Percentiles rank a stretch among this genome's conserved stretches.
Conservation (phyloP, 2,329 filamentous ascomycete genomes). For the Moelleriella libera region DNA sequence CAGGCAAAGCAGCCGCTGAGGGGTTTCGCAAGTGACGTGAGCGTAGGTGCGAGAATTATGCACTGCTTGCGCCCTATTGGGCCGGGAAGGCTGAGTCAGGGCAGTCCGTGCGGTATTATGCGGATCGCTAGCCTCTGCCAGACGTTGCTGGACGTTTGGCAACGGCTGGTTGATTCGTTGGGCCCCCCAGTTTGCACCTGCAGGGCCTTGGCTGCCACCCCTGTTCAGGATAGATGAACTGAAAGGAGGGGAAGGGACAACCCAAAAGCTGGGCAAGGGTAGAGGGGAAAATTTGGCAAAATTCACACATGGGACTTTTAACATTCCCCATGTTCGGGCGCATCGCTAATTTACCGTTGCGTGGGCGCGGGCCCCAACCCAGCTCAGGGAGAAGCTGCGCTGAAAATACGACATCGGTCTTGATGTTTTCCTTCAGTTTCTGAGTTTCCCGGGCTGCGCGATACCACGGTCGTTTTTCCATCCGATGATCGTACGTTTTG, state of each 20-base stretch:
- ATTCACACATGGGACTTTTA: constrained; percentile 1
- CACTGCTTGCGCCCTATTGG: not conserved
- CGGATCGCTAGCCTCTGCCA: too few relatives aligned
- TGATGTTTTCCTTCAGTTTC: too few relatives aligned
- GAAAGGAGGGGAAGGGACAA: not conserved
- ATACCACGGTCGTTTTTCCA: too few relatives aligned
- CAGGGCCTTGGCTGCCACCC: not conserved
- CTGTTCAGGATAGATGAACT: not conserved
- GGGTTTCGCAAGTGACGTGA: not conserved
- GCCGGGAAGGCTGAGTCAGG: not conserved
- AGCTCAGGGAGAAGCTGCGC: too few relatives aligned
- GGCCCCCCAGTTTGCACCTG: not conserved
- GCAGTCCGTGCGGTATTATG: not conserved
- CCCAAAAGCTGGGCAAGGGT: not conserved
- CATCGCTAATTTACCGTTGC: constrained; percentile 1
- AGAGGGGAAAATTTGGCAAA: not conserved
- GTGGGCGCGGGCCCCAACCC: not conserved
- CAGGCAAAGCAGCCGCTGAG: too few relatives aligned
- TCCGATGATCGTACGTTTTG: too few relatives aligned
- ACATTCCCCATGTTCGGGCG: constrained; percentile 2
- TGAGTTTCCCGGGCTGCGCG: too few relatives aligned
- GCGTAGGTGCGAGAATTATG: not conserved
- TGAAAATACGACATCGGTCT: too few relatives aligned
- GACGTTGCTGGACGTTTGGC: not conserved
- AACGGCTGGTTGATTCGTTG: not conserved